Evolutionary conservation across 1,284 basidiomycete genomes (phyloP).

Genomic region (Schizophyllum amplum): DNA sequence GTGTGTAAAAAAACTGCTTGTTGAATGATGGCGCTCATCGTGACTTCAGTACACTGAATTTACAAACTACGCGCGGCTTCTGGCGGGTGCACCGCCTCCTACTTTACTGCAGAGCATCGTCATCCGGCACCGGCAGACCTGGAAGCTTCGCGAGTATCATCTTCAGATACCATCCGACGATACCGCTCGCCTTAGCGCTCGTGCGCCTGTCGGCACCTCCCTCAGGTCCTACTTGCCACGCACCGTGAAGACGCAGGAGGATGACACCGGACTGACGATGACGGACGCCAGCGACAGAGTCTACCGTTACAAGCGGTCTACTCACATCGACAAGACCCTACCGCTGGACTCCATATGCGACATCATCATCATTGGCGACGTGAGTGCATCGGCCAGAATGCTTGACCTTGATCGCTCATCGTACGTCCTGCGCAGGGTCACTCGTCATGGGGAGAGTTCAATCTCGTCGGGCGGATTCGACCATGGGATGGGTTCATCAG

Average conservation of each 20-base stretch:
- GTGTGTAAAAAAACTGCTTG: background rate
- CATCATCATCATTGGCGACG: constrained; percentile 65
- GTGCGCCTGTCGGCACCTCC: constrained; percentile 35
- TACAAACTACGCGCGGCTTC: constrained; percentile 51
- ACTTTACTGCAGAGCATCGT: constrained; percentile 48
- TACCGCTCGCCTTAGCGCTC: constrained; percentile 20
- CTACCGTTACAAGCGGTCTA: constrained; percentile 34
- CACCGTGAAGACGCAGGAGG: constrained; percentile 35
- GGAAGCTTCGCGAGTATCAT: constrained; percentile 69
- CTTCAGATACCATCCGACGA: constrained; percentile 29
- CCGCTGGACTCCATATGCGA: constrained; percentile 33
- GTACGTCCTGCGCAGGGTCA: constrained; percentile 46
- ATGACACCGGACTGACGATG: constrained; percentile 32
- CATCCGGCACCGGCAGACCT: constrained; percentile 67
- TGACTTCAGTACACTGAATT: constrained; percentile 70
- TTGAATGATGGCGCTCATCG: background rate
- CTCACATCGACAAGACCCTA: constrained; percentile 12
- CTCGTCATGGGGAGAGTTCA: constrained; percentile 57
- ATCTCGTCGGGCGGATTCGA: constrained; percentile 33
- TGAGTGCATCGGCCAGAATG: constrained; percentile 19
- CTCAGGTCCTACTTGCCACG: constrained; percentile 48
- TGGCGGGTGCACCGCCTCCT: constrained; percentile 52
- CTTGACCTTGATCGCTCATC: constrained; percentile 1
- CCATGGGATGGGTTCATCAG: constrained; percentile 65
- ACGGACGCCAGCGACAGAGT: constrained; percentile 26